Base-by-base conservation (phyloP, 371 early-diverging fungal species). In the Mucor sp. region DNA sequence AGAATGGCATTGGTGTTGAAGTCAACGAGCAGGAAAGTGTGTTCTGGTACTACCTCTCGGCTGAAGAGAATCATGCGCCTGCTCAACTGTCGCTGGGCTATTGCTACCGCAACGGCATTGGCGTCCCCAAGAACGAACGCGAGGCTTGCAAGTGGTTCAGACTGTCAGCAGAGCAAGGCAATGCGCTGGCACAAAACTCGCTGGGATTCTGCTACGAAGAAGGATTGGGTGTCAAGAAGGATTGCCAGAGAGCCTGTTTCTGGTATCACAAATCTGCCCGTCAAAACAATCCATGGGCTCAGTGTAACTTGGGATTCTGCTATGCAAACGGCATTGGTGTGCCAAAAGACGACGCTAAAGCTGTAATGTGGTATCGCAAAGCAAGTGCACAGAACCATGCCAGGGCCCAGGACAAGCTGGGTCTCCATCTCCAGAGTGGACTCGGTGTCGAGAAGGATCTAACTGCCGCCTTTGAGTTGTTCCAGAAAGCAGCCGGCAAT, bases 261-360 rank as follows among this genome's bases (percentile, higher is more conserved):
- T 96, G 93, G 94, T 97, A 95, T 74, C 74, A 76, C 55, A 78
- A 84, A 59, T 84, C 96, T 0, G 94, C 98, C 0, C 80, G 81
- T 17, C 88, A 91, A 71, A 92, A 91, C 57, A 94, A 94, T 78
- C 86, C 91, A 28, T 93, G 93, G 87, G 97, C 97, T 8, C 94
- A 93, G 71, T 94, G 94, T 81, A 87, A 90, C 68, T 79, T 98
- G 5, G 97, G 94, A 25, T 91, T 88, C 71, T 91, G 93, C 74
- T 94, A 91, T 80, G 93, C 93, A 60, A 89, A 92, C 70, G 97
- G 96, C 12, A 87, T 90, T 39, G 95, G 94, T 55, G 86, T 86
- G n/a, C 64, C 71, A 33, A 73, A 80, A 64, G 82, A 92, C 67
- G 74, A 81, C 23, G 67, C 75, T 21, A 77, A 86, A 67, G 93